These are phyloP conservation scores for Acanthochlamys bracteata DNA, from an alignment of 106 monocot genomes.

Conservation along the genomic window DNA sequence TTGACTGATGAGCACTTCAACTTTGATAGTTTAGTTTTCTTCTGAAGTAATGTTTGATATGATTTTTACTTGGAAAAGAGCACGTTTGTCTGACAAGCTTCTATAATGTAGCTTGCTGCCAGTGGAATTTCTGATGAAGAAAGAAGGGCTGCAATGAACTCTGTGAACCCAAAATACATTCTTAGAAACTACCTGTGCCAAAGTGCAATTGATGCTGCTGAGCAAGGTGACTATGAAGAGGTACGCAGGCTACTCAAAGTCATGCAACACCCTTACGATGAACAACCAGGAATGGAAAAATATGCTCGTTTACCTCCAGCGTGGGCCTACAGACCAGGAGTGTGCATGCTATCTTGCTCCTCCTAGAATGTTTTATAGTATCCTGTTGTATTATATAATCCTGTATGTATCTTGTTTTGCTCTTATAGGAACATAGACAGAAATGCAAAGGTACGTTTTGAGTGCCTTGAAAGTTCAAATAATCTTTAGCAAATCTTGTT, in stretches of 20 bases:
- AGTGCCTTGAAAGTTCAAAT: no score
- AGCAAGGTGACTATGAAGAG: slow-evolving; percentile 83
- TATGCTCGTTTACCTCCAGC: slow-evolving; percentile 88
- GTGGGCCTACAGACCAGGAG: slow-evolving; percentile 95
- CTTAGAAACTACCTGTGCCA: slow-evolving; percentile 94
- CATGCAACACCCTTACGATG: slow-evolving; percentile 78
- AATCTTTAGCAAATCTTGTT: no score
- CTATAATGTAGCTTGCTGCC: slow-evolving; percentile 39
- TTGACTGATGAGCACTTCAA: no score
- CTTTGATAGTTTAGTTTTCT: no score
- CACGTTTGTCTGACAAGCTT: no score
- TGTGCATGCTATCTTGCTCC: slow-evolving; percentile 97
- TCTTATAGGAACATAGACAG: no score
- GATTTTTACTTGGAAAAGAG: no score
- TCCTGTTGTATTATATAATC: no score
- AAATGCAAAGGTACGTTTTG: no score
- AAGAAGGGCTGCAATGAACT: slow-evolving; percentile 79
- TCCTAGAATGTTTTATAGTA: slow-evolving; percentile 28
- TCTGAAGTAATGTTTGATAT: no score
- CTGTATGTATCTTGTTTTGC: no score
- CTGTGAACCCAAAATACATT: slow-evolving; percentile 86
- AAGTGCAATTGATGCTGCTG: slow-evolving; percentile 85
- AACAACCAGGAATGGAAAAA: slow-evolving; percentile 92
- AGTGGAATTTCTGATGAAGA: slow-evolving; percentile 53
- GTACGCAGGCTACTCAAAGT: slow-evolving; percentile 72